These are phyloP conservation scores for Rhodotorula sp. DNA, from an alignment of 1,284 basidiomycete species.

Conservation along the genomic window DNA sequence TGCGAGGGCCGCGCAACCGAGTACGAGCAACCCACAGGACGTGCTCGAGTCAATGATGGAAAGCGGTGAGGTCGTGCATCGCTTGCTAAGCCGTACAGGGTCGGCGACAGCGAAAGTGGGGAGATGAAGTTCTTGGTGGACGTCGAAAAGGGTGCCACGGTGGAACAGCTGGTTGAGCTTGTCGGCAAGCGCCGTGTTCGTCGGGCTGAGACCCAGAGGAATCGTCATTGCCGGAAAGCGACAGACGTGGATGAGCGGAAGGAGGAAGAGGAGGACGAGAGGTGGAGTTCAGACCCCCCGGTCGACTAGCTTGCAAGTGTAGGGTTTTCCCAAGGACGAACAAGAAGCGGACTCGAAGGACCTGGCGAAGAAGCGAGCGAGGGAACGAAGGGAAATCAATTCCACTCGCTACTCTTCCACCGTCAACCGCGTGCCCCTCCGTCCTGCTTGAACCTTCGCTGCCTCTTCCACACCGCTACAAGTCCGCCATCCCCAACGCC, in stretches of 20 bases:
- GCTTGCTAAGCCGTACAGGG: too few relatives aligned
- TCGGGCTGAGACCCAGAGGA: background rate
- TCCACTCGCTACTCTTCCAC: background rate
- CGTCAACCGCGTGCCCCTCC: background rate
- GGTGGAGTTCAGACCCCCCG: too few relatives aligned
- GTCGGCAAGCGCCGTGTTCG: background rate
- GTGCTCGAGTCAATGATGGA: background rate
- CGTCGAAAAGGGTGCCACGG: background rate
- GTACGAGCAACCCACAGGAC: background rate
- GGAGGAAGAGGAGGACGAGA: background rate
- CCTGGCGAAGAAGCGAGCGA: too few relatives aligned
- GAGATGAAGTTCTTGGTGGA: background rate
- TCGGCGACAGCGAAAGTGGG: background rate
- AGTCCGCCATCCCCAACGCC: conserved; percentile 5
- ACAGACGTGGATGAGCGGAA: background rate
- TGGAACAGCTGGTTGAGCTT: background rate
- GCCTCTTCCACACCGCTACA: background rate
- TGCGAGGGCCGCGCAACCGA: background rate
- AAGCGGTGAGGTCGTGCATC: background rate
- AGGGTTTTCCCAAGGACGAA: too few relatives aligned
- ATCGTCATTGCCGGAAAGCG: background rate
- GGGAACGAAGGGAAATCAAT: background rate
- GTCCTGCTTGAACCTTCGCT: background rate
- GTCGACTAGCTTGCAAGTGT: too few relatives aligned
- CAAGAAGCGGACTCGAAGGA: too few relatives aligned